Evolutionary conservation across 116 monocot genomes (phyloP).

Genomic region (Thalassia testudinum): DNA sequence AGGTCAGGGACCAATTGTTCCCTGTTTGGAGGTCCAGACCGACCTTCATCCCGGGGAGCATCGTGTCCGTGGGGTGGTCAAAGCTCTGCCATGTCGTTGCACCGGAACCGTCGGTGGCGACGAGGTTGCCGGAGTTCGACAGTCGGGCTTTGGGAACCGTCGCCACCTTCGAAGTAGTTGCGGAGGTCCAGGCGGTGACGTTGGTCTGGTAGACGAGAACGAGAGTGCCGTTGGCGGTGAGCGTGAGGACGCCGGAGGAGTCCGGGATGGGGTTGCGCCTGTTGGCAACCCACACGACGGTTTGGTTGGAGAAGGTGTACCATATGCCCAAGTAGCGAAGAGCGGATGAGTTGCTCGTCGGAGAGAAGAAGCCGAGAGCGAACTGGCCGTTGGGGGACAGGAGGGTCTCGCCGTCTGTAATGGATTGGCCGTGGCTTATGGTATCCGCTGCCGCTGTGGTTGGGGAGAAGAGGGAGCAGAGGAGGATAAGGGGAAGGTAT

Average conservation of each 20-base stretch:
- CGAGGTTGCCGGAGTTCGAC: slow-evolving; percentile 32
- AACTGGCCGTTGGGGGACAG: slow-evolving; percentile 6
- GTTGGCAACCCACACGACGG: slow-evolving; percentile 10
- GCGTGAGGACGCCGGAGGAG: slow-evolving; percentile 2
- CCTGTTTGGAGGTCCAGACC: slow-evolving; percentile 8
- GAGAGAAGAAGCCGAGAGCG: slow-evolving; percentile 21
- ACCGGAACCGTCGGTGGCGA: slow-evolving; percentile 7
- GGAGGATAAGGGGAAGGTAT: too few relatives aligned
- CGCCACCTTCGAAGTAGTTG: background rate
- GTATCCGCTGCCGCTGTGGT: too few relatives aligned
- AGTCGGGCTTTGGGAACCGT: slow-evolving; percentile 16
- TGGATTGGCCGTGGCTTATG: too few relatives aligned
- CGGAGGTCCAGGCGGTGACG: too few relatives aligned
- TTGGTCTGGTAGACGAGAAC: background rate
- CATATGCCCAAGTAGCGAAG: slow-evolving; percentile 5
- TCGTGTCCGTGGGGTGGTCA: slow-evolving; percentile 35
- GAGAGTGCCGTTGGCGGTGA: slow-evolving; percentile 7
- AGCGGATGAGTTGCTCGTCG: background rate
- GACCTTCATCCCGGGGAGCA: slow-evolving; percentile 29
- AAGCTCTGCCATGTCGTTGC: slow-evolving; percentile 41
- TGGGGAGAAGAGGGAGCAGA: too few relatives aligned
- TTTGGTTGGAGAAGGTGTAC: background rate
- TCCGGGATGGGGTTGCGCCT: background rate
- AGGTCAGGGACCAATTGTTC: slow-evolving; percentile 3
- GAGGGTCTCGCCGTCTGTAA: slow-evolving; percentile 5